Conservation (phyloP, 495 filamentous ascomycete species). For the Penicillium paradoxum region DNA sequence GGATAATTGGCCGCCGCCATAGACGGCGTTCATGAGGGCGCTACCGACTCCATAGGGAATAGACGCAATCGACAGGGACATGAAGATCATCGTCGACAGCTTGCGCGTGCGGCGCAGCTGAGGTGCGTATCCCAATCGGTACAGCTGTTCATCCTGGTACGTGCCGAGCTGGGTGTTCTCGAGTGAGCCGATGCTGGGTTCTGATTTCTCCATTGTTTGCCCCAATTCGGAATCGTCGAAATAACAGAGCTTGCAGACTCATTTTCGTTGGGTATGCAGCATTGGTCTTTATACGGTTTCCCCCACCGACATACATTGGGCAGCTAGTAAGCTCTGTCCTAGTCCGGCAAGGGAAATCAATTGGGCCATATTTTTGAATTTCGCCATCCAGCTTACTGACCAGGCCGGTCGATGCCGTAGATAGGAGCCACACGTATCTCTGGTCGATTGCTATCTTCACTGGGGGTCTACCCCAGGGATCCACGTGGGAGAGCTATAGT, state of each 20-base stretch:
- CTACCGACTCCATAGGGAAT: conserved; percentile 38
- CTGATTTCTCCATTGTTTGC: conserved; percentile 4
- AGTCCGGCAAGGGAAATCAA: conserved; percentile 7
- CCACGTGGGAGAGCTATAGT: background rate
- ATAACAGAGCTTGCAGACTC: background rate
- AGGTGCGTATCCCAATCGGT: conserved; percentile 20
- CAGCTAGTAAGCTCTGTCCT: conserved; percentile 3
- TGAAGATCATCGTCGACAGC: conserved; percentile 14
- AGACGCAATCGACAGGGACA: conserved; percentile 27
- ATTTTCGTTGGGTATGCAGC: background rate
- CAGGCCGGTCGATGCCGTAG: background rate
- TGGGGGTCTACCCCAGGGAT: background rate
- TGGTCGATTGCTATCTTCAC: background rate
- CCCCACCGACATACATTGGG: background rate
- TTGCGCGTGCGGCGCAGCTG: conserved; percentile 20
- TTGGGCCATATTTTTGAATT: background rate
- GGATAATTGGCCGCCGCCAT: conserved; percentile 25
- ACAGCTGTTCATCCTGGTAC: conserved; percentile 14
- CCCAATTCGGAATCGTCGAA: background rate
- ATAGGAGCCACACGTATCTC: background rate
- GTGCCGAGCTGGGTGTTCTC: conserved; percentile 1
- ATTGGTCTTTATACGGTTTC: conserved; percentile 3
- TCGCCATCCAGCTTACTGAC: background rate
- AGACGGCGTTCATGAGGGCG: conserved; percentile 28
- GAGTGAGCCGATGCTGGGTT: background rate